A percentile compares a stretch with the other conserved stretches of the same genome.
These are phyloP conservation scores for Calycina herbarum DNA, from an alignment of 2,329 filamentous ascomycete genomes.

Conservation along the genomic window DNA sequence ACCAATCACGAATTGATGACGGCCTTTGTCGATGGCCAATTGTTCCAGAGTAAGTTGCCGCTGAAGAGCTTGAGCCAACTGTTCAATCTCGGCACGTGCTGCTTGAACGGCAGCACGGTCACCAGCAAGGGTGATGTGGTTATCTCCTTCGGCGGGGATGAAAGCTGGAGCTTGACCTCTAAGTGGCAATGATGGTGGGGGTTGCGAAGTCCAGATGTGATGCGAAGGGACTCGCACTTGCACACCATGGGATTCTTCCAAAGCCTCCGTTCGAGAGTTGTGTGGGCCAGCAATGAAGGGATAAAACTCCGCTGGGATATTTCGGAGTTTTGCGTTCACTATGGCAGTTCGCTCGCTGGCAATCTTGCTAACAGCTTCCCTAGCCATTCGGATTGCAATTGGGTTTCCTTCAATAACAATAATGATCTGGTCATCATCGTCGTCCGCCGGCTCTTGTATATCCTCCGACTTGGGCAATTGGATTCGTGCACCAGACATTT, in stretches of 20 bases:
- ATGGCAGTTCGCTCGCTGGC: constrained; percentile 82
- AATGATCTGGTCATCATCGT: constrained; percentile 83
- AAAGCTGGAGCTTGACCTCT: constrained; percentile 70
- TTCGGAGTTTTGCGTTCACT: constrained; percentile 76
- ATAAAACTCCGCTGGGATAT: constrained; percentile 88
- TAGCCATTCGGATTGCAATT: constrained; percentile 80
- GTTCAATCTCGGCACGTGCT: constrained; percentile 78
- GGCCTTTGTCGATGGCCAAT: constrained; percentile 77
- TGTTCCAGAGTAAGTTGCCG: constrained; percentile 76
- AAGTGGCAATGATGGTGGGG: constrained; percentile 62
- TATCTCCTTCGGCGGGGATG: constrained; percentile 65
- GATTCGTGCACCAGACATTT: constrained; percentile 85
- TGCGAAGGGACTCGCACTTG: constrained; percentile 82
- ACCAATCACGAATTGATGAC: constrained; percentile 94
- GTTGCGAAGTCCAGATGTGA: constrained; percentile 68
- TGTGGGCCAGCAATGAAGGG: constrained; percentile 87
- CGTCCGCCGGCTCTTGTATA: constrained; percentile 51
- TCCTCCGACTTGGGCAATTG: constrained; percentile 84
- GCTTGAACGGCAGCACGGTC: constrained; percentile 81
- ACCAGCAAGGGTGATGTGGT: constrained; percentile 81
- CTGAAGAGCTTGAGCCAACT: constrained; percentile 72
- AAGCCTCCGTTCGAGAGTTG: constrained; percentile 63
- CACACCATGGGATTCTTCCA: constrained; percentile 74
- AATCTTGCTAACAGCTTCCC: constrained; percentile 81
- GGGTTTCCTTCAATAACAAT: constrained; percentile 90